Evolutionary conservation across 2,329 filamentous ascomycete genomes (phyloP).

Genomic region (Phyllosticta ampelicida): DNA sequence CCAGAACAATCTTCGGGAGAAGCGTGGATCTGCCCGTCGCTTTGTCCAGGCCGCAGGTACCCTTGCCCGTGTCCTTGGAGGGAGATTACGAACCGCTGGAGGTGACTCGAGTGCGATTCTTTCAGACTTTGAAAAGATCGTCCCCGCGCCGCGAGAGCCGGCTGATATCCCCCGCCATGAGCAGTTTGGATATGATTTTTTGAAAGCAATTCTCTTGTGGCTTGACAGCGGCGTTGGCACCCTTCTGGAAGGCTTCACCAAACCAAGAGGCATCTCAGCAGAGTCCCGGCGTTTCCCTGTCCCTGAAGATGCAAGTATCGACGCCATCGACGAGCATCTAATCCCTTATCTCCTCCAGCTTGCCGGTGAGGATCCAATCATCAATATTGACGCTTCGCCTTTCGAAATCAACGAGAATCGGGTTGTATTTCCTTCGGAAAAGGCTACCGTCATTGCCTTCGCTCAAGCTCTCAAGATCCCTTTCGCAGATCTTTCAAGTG

Average conservation of each 20-base stretch:
- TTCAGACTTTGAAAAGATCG: slow-evolving; percentile 36
- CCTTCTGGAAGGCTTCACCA: slow-evolving; percentile 46
- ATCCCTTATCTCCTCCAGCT: slow-evolving; percentile 48
- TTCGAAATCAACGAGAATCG: slow-evolving; percentile 47
- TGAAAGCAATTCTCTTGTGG: slow-evolving; percentile 54
- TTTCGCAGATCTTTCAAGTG: slow-evolving; percentile 39
- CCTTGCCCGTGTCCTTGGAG: slow-evolving; percentile 46
- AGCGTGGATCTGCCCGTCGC: slow-evolving; percentile 45
- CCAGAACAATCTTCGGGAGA: slow-evolving; percentile 46
- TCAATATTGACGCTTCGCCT: slow-evolving; percentile 46
- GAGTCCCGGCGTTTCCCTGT: slow-evolving; percentile 42
- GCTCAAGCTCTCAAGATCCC: slow-evolving; percentile 42
- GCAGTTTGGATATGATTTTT: slow-evolving; percentile 53
- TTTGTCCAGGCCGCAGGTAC: slow-evolving; percentile 54
- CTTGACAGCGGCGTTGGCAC: slow-evolving; percentile 47
- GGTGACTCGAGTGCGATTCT: slow-evolving; percentile 24
- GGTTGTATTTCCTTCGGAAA: slow-evolving; percentile 42
- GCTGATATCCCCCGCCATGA: slow-evolving; percentile 27
- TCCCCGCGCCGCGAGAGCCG: slow-evolving; percentile 31
- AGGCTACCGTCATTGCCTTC: slow-evolving; percentile 47
- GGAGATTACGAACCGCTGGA: slow-evolving; percentile 36
- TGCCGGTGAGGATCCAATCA: slow-evolving; percentile 37
- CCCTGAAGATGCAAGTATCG: slow-evolving; percentile 36
- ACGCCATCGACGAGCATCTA: slow-evolving; percentile 46
- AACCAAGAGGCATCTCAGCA: not conserved